Percentiles rank a stretch among this genome's conserved stretches.
These are phyloP conservation scores for Calonectria pteridis DNA, from an alignment of 2,329 filamentous ascomycete species.

Conservation along the genomic window DNA sequence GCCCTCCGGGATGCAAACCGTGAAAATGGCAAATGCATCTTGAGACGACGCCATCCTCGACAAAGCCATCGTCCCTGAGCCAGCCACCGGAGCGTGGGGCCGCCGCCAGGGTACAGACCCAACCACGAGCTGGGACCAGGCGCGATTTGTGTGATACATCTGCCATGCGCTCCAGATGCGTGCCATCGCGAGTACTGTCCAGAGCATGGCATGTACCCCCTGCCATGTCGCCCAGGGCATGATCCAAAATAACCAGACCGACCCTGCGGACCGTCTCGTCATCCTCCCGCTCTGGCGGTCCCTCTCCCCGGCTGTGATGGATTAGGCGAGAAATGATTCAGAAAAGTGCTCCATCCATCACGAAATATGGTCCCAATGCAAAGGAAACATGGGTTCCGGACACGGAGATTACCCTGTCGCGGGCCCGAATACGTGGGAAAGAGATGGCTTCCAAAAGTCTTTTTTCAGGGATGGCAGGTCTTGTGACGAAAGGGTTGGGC, in stretches of 20 bases:
- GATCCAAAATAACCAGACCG: constrained; percentile 33
- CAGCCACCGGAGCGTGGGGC: constrained; percentile 45
- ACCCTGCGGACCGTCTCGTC: constrained; percentile 27
- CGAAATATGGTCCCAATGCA: constrained; percentile 39
- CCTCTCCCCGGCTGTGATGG: constrained; percentile 18
- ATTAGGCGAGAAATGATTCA: constrained; percentile 20
- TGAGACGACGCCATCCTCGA: constrained; percentile 33
- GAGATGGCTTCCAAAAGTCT: constrained; percentile 3
- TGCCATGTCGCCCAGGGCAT: constrained; percentile 17
- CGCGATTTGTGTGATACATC: constrained; percentile 28
- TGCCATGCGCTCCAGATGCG: constrained; percentile 35
- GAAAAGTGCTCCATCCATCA: constrained; percentile 10
- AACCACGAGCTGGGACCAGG: constrained; percentile 27
- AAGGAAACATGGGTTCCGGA: constrained; percentile 35
- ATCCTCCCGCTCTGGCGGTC: constrained; percentile 24
- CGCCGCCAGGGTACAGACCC: constrained; percentile 32
- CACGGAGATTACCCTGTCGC: constrained; percentile 23
- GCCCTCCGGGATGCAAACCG: constrained; percentile 17
- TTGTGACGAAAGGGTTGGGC: constrained; percentile 32
- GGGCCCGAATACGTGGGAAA: constrained; percentile 4
- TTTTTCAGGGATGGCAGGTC: constrained; percentile 19
- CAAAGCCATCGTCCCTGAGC: constrained; percentile 34
- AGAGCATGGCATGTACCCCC: constrained; percentile 38
- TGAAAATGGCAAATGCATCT: constrained; percentile 30
- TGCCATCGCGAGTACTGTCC: constrained; percentile 36